phyloP scores from a whole-genome alignment of 1,139 yeast species.

The Hansenula sp. region DNA sequence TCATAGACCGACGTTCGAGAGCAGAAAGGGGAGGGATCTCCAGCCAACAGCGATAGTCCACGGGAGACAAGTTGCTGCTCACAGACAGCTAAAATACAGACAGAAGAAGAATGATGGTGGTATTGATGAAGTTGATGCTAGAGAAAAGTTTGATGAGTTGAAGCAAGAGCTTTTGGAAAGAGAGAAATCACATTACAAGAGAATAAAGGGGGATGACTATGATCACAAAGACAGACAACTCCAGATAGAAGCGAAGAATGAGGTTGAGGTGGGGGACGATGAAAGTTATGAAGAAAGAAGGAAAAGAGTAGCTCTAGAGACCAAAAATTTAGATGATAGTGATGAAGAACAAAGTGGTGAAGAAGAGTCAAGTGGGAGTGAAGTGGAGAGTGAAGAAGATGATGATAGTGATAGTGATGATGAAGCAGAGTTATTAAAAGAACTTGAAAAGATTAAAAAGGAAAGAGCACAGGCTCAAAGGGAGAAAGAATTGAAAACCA shows the following conservation, averaged over 20 bases:
- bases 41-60: slow-evolving; percentile 48
- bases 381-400: slow-evolving; percentile 20
- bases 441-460: slow-evolving; percentile 47
- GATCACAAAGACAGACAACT: slow-evolving; percentile 12
- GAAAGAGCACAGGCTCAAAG: slow-evolving; percentile 35
- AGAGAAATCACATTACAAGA: slow-evolving; percentile 17
- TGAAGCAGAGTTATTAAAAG: slow-evolving; percentile 40
- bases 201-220: slow-evolving; percentile 3
- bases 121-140: slow-evolving; percentile 16
- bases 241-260: slow-evolving; percentile 3
- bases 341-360: slow-evolving; percentile 13
- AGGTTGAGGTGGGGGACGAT: slow-evolving; percentile 10
- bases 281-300: slow-evolving; percentile 13
- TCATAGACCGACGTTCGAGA: slow-evolving; percentile 86
- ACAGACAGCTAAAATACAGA: slow-evolving; percentile 60
- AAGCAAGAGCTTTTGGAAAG: slow-evolving; percentile 24
- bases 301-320: slow-evolving; percentile 11
- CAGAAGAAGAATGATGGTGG: slow-evolving; percentile 20
- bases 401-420: slow-evolving; percentile 26
- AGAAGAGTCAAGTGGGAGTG: slow-evolving; percentile 19
- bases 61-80: slow-evolving; percentile 68
- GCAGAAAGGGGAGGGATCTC: slow-evolving; percentile 66
- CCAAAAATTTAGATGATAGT: slow-evolving; percentile 19
- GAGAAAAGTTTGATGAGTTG: slow-evolving; percentile 19
- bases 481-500: slow-evolving; percentile 28